Base-by-base conservation (phyloP, 257 asterid species). In the Paulownia fortunei region DNA sequence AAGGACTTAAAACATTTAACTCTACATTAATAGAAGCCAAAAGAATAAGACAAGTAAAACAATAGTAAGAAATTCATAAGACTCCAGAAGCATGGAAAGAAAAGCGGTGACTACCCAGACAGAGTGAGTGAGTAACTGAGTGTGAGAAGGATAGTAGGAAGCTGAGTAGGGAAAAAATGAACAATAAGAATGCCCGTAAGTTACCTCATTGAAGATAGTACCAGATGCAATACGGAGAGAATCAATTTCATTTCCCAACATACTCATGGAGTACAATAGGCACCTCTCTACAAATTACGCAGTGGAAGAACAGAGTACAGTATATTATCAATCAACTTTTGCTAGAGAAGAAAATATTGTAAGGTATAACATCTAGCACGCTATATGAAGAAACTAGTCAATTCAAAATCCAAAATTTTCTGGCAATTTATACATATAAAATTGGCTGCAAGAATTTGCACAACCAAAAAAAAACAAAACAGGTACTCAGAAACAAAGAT, bases 181-280 rank as follows among this genome's bases (percentile, higher is more conserved):
- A 72, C 51, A 54, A 59, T 9, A 32, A 69, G n/a, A 73, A 41
- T 73, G 69, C 60, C 63, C 66, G 73, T 2, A 27, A 13, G 72
- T 69, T 81, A 95, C 99, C 99, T 92, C 97, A 60, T 95, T 95
- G 80, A 83, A 91, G 82, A 95, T 95, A 27, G 99, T 95, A 68
- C 99, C 99, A 19, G 99, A 92, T 76, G 99, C 99, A 74, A 95
- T 76, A 5, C 52, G 83, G 83, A 95, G 94, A 74, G 92, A 81
- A 69, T 88, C 92, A 81, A 88, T 87, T 69, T 88, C 87, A 65
- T 86, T 65, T 46, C 98, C 98, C 73, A 88, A 89, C 84, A 93
- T 91, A 79, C 88, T 85, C 99, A 95, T 91, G 74, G 98, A 89
- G 87, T 93, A 95, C 88, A 95, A 77, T 42, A 95, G 89, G 83